phyloP scores from a whole-genome alignment of 139 green algal genomes.

The Mesotaenium endlicherianum region DNA sequence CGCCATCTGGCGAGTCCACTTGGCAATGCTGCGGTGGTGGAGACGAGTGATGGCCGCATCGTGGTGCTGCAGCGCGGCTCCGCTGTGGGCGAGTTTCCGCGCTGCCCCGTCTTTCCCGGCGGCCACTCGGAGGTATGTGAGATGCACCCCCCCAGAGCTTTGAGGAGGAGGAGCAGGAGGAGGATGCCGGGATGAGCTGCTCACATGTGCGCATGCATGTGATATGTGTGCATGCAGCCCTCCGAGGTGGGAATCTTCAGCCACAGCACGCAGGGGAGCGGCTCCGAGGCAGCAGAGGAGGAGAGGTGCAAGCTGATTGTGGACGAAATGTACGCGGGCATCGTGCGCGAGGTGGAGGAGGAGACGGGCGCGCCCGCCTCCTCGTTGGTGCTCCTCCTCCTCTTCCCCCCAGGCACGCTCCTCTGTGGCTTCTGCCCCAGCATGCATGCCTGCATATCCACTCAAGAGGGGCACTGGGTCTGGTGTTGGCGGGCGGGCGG shows the following conservation, averaged over 20 bases:
- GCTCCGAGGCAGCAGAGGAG: neutral
- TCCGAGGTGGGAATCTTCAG: conserved; percentile 13
- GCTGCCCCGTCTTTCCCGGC: conserved; percentile 41
- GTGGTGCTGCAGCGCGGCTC: conserved; percentile 36
- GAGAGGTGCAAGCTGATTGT: conserved; percentile 11
- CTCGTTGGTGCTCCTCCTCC: conserved; percentile 18
- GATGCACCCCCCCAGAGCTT: no score
- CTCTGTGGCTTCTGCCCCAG: neutral
- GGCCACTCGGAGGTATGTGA: conserved; percentile 52
- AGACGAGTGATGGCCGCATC: conserved; percentile 18
- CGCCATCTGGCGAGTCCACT: conserved; percentile 25
- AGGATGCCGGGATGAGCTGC: no score
- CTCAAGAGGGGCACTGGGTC: neutral
- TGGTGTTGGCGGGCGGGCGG: neutral
- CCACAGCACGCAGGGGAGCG: no score
- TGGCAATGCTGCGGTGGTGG: conserved; percentile 42
- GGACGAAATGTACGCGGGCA: conserved; percentile 38
- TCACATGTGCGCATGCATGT: no score
- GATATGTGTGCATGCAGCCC: no score
- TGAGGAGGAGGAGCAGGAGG: no score
- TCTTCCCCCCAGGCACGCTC: neutral
- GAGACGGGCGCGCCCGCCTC: conserved; percentile 25
- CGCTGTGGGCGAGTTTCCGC: conserved; percentile 40
- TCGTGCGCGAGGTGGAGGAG: conserved; percentile 37
- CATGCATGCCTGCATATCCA: neutral